Evolutionary conservation across 2,329 filamentous ascomycete genomes (phyloP), one percentile per base, ranked within the genome.

Genomic region (Colletotrichum limetticola): DNA sequence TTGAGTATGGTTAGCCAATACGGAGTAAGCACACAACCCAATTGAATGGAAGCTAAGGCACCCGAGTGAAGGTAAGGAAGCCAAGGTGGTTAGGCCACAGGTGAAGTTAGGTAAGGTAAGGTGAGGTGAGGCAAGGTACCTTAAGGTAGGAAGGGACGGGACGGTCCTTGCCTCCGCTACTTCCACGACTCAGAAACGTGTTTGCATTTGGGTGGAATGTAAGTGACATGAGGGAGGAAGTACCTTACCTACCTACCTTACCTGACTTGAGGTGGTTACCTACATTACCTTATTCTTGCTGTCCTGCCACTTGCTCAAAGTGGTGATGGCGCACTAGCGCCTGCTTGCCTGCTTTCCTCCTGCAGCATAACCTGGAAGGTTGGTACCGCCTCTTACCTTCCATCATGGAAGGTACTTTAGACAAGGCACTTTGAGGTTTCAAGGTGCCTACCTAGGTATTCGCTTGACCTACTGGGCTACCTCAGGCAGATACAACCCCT

Each of bases 121-220:
- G 49, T 24, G 37, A 56, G 37, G 37, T 16, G 14, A 42, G 37
- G 37, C 14, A 16, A 55, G 14, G 37, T 42, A 42, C 37, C 37
- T 42, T 55, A 26, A 55, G 52, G 52, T 32, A 65, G 52, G 52
- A 65, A 65, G 62, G 32, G 62, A 65, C 32, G 62, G 62, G 32
- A 57, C 62, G 62, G 24, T 57, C 52, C 52, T 32, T 46, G 22
- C 49, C 22, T 37, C 52, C 52, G 56, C 26, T n/a, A 24, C 32
- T 52, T 56, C 32, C 46, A 55, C 49, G 9, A 24, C 7, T 30
- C 46, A 30, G n/a, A 12, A 14, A n/a, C 9, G 22, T 52, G 37
- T 11, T 28, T 30, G 42, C 9, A 26, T 52, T 64, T 32, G 32
- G 16, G 14, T 22, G 6, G 8, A 42, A 37, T n/a, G n/a, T 24